Base-by-base conservation (phyloP, 75 land plant species). In the Sequoia sempervirens region DNA sequence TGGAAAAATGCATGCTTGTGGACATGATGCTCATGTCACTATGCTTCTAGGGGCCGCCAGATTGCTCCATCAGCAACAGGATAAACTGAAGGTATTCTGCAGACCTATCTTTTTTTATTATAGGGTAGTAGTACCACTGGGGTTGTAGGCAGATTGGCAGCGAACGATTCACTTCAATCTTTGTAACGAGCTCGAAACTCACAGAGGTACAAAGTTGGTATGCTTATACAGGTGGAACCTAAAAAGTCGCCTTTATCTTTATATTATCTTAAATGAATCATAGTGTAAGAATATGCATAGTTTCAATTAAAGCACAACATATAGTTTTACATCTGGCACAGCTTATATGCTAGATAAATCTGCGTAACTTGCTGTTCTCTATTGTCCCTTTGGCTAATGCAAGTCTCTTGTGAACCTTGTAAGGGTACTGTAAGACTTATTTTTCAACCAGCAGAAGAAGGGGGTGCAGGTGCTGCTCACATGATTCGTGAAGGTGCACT, bases 41-140 rank as follows among this genome's bases (percentile, higher is more conserved):
- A 96, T 96, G 95, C 97, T 96, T 37, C 95, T 96, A 23, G 98
- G 98, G 34, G 98, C 98, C 79, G 97, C 97, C 9, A 95, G 88
- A 84, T 74, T 96, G 81, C 97, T 96, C 9, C 83, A 90, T 58
- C 86, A 88, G 45, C 80, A 87, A 23, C 87, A 87, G 78, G 83
- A 90, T 80, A 79, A 84, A 13, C 89, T 92, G 40, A 89, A 92
- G 93, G 93, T 91, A 37, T n/a, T 43, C 28, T 78, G 26, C 46
- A 5, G 46, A 26, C 79, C n/a, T 43, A 26, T 76, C 41, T n/a
- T 37, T 75, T 75, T 47, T 18, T 5, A 75, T 40, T 40, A 40
- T 75, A 75, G 23, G 17, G 6, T 75, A 75, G n/a, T n/a, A n/a
- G 1, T 40, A 75, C 9, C 73, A 38, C 20, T 34, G 10, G 52